A percentile compares a stretch with the other conserved stretches of the same genome.
Conservation (phyloP, 2,329 filamentous ascomycete genomes). For the Stachybotrys echinatus region DNA sequence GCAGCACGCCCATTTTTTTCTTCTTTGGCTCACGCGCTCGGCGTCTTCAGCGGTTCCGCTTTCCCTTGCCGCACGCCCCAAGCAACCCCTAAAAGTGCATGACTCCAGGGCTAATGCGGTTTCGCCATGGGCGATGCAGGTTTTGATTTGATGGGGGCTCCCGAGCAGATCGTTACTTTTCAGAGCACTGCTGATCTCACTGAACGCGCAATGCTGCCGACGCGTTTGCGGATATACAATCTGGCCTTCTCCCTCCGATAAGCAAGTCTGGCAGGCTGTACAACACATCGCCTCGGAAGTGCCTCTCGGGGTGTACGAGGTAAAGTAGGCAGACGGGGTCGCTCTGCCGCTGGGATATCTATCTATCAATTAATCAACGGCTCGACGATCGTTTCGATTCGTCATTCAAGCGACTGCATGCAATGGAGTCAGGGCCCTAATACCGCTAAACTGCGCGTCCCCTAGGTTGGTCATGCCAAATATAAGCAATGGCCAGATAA, state of each 20-base stretch:
- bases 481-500: not conserved
- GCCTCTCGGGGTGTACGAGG: too few relatives aligned
- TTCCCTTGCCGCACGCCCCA: not conserved
- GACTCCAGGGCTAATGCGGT: not conserved
- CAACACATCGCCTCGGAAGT: too few relatives aligned
- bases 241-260: not conserved
- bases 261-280: too few relatives aligned
- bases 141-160: not conserved
- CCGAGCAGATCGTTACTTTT: not conserved
- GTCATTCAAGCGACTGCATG: not conserved
- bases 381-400: too few relatives aligned
- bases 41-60: not conserved
- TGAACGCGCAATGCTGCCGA: not conserved
- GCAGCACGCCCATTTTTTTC: not conserved
- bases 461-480: not conserved
- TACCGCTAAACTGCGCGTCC: not conserved
- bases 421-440: not conserved
- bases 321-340: too few relatives aligned
- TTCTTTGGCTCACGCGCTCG: not conserved
- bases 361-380: too few relatives aligned
- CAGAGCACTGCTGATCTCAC: not conserved
- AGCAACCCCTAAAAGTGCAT: not conserved
- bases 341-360: too few relatives aligned
- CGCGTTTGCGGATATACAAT: too few relatives aligned
- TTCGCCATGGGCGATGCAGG: not conserved